Evolutionary conservation across 2,329 filamentous ascomycete species (phyloP).

Genomic region (Arthrobotrys sphaeroides): DNA sequence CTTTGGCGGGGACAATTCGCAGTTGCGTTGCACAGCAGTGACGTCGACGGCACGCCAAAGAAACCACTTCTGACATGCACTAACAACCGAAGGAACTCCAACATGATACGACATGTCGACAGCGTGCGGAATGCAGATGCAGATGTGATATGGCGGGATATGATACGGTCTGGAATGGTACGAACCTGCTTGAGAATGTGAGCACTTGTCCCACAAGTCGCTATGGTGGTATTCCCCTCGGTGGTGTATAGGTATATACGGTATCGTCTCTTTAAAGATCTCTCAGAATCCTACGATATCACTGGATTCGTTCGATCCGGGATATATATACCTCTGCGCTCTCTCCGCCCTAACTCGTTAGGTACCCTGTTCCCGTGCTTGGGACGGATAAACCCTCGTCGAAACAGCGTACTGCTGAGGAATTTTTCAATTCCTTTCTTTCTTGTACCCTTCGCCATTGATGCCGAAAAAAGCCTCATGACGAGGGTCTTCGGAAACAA

Average conservation of each 20-base stretch:
- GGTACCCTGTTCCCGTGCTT: not conserved
- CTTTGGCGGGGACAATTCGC: conserved; percentile 17
- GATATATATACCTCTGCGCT: conserved; percentile 16
- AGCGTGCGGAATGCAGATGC: not conserved
- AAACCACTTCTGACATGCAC: not conserved
- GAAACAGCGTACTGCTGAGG: conserved; percentile 30
- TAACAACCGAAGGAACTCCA: not conserved
- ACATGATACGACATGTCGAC: too few relatives aligned
- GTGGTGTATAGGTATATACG: not conserved
- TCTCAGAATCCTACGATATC: not conserved
- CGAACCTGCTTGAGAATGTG: not conserved
- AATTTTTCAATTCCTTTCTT: conserved; percentile 34
- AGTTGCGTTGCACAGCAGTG: conserved; percentile 35
- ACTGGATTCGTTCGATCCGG: not conserved
- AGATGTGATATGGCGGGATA: conserved; percentile 1
- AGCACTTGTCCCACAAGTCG: not conserved
- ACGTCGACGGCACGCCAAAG: conserved; percentile 27
- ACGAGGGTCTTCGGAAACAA: conserved; percentile 46
- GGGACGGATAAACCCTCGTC: conserved; percentile 29
- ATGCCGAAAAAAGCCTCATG: conserved; percentile 49
- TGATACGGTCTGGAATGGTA: not conserved
- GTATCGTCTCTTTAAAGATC: not conserved
- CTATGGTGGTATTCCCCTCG: too few relatives aligned
- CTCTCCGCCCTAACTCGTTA: not conserved
- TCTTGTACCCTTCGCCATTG: too few relatives aligned